Evolutionary conservation across 768 basidiomycete species (phyloP).

Genomic region (Cubamyces sp.): DNA sequence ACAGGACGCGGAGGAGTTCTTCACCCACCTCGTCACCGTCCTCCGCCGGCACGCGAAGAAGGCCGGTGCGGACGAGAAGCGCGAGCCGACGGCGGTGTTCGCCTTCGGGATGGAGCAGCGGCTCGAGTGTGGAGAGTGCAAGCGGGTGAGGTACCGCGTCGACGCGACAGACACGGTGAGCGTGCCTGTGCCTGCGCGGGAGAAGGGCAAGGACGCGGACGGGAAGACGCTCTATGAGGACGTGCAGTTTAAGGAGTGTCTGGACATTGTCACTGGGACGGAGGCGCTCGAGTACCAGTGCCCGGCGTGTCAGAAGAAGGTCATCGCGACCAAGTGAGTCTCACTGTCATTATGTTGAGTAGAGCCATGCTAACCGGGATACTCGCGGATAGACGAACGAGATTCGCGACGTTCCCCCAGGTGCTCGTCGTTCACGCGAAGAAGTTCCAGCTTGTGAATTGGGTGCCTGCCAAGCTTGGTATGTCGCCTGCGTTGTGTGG

Average conservation of each 20-base stretch:
- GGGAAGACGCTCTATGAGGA: conserved; percentile 66
- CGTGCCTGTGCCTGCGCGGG: conserved; percentile 74
- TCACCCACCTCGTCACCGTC: conserved; percentile 76
- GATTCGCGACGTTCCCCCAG: conserved; percentile 86
- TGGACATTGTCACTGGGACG: conserved; percentile 57
- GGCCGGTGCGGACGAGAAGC: conserved; percentile 41
- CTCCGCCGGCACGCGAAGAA: conserved; percentile 70
- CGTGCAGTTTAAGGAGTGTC: conserved; percentile 62
- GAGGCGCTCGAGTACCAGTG: conserved; percentile 85
- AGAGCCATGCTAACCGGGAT: background rate
- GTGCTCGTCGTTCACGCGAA: conserved; percentile 88
- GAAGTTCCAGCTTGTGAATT: conserved; percentile 94
- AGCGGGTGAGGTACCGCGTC: conserved; percentile 78
- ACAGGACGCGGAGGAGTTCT: conserved; percentile 96
- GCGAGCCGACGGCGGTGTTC: conserved; percentile 78
- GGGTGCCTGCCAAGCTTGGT: conserved; percentile 97
- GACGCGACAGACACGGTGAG: conserved; percentile 81
- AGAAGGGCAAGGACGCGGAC: conserved; percentile 56
- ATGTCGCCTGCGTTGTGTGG: too few relatives aligned
- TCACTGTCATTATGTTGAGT: background rate
- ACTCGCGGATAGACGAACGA: conserved; percentile 54
- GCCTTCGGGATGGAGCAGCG: conserved; percentile 86
- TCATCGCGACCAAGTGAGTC: conserved; percentile 73
- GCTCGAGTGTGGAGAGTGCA: conserved; percentile 79
- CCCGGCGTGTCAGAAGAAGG: conserved; percentile 68